Evolutionary conservation across 2,329 filamentous ascomycete species (phyloP).

Genomic region (Elsinoe fawcettii): DNA sequence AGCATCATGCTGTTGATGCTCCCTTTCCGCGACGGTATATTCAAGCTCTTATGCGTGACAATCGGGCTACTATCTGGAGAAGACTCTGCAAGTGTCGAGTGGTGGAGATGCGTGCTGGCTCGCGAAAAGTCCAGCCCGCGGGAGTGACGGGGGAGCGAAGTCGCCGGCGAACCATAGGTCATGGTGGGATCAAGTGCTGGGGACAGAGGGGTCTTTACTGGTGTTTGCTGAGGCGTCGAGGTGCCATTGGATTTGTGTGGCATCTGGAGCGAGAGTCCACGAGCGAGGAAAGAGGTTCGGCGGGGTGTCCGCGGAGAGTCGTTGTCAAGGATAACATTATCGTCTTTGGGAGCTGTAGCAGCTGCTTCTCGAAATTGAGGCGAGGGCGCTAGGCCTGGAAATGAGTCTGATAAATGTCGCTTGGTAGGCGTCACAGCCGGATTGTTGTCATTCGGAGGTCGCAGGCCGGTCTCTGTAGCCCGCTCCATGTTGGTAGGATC

Average conservation of each 20-base stretch:
- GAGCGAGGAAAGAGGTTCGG: slow-evolving; percentile 54
- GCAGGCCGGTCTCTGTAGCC: slow-evolving; percentile 9
- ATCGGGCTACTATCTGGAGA: slow-evolving; percentile 88
- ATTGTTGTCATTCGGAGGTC: slow-evolving; percentile 1
- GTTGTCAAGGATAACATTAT: slow-evolving; percentile 35
- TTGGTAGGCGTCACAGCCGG: slow-evolving; percentile 12
- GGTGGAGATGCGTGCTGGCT: slow-evolving; percentile 87
- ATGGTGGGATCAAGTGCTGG: slow-evolving; percentile 79
- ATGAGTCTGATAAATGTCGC: slow-evolving; percentile 3
- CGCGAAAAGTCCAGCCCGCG: slow-evolving; percentile 88
- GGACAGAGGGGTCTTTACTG: slow-evolving; percentile 60
- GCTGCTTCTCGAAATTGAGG: slow-evolving; percentile 37
- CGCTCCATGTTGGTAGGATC: slow-evolving; percentile 14
- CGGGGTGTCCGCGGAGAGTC: slow-evolving; percentile 54
- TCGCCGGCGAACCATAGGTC: slow-evolving; percentile 78
- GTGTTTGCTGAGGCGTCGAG: slow-evolving; percentile 38
- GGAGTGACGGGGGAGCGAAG: slow-evolving; percentile 79
- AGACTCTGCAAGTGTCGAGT: slow-evolving; percentile 85
- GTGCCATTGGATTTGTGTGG: slow-evolving; percentile 46
- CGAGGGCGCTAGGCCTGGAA: slow-evolving; percentile 34
- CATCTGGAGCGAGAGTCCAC: slow-evolving; percentile 64
- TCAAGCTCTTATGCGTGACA: slow-evolving; percentile 60
- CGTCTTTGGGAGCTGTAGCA: slow-evolving; percentile 34
- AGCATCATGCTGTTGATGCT: slow-evolving; percentile 35
- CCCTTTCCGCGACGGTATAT: slow-evolving; percentile 49